Evolutionary conservation across 2,329 filamentous ascomycete genomes (phyloP), one percentile per base, ranked within the genome.

Genomic region (Coleophoma eucalyptorum): DNA sequence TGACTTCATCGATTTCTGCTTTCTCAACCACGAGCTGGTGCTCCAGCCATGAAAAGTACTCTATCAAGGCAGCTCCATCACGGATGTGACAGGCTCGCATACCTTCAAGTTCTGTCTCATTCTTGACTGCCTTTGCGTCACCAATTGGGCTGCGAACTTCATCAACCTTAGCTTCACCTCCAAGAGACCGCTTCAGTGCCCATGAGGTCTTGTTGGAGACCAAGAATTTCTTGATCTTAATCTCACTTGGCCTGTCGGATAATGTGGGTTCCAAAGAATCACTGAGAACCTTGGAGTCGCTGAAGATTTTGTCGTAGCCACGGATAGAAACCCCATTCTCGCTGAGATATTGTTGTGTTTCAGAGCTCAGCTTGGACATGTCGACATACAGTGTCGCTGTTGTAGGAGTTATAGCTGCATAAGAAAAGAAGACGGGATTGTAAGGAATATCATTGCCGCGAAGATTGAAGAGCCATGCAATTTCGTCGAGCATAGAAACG

Each of bases 361-460:
- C 82, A 3, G 79, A 72, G 33, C 78, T 83, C 26, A 97, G 71
- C 68, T 97, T 96, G 13, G 81, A 79, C 12, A 85, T 80, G 63
- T 97, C 88, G 52, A 97, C 76, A 64, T 97, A 99, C 5, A 99
- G 78, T 1, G 85, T 91, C 20, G 87, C 89, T 2, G 82, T 76
- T 11, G 78, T 84, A 2, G 85, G 83, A 2, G 94, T 97, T 55
- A 99, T 75, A 40, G 94, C 80, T 42, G 93, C 93, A 64, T 97
- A 99, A 15, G 93, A 94, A 72, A 97, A 97, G 76, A 99, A 97
- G 46, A 99, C 94, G 0, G 94, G 94, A 66, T 99, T 99, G 74
- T 94, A 99, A 0, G 91, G 90, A 58, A 99, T 97, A 66, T 97
- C 94, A 67, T 80, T 94, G 61, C 94, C 94, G 60, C 94, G 85